These are phyloP conservation scores for Scalesia atractyloides DNA, from an alignment of 129 eudicot genomes.

Conservation along the genomic window DNA sequence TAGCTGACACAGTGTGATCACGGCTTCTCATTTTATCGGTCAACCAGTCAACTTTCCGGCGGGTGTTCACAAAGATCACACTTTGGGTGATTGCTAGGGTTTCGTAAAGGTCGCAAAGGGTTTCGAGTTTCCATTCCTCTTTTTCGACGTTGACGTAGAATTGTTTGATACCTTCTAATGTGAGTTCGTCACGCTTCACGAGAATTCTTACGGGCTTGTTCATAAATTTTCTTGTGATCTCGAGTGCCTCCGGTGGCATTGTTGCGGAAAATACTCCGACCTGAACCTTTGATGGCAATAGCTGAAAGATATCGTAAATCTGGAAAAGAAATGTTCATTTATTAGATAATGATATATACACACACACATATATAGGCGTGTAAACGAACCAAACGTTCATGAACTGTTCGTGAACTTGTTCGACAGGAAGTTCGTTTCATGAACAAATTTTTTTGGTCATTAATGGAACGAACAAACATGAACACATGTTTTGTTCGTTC, in stretches of 20 bases:
- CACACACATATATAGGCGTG: too few species aligned
- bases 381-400: too few species aligned
- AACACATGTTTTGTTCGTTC: too few species aligned
- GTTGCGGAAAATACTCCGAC: slow-evolving; percentile 51
- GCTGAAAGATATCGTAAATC: slow-evolving; percentile 46
- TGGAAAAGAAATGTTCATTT: not conserved
- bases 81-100: slow-evolving; percentile 62
- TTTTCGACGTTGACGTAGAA: slow-evolving; percentile 30
- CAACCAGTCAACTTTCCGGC: slow-evolving; percentile 51
- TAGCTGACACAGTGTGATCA: slow-evolving; percentile 66
- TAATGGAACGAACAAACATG: too few species aligned
- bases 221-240: slow-evolving; percentile 44
- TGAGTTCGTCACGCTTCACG: slow-evolving; percentile 37
- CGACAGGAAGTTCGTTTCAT: too few species aligned
- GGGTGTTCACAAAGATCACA: slow-evolving; percentile 48
- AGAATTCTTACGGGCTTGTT: slow-evolving; percentile 35
- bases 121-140: slow-evolving; percentile 29
- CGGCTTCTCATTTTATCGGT: slow-evolving; percentile 51
- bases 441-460: too few species aligned
- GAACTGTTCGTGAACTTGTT: too few species aligned
- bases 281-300: slow-evolving; percentile 43
- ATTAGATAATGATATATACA: not conserved
- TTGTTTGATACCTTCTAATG: slow-evolving; percentile 31
- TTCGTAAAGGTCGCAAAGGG: slow-evolving; percentile 48
- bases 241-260: slow-evolving; percentile 52